A percentile compares a stretch with the other conserved stretches of the same genome.
phyloP scores from a whole-genome alignment of 2,329 filamentous ascomycete genomes.

The Davidsoniella eucalypti region DNA sequence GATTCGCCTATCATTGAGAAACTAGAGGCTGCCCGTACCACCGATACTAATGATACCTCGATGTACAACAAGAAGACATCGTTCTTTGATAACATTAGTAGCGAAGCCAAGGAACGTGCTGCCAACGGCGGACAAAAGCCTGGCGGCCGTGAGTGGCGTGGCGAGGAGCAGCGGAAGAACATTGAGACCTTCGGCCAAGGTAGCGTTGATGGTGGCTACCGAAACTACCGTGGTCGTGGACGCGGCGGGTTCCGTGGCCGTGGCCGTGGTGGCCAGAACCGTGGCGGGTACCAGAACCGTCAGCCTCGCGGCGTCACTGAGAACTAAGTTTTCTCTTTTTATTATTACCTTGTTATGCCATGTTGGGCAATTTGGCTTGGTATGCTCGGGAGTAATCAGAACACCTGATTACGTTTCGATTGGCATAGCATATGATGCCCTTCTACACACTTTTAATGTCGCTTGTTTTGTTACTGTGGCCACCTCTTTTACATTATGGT shows the following conservation, averaged over 20 bases:
- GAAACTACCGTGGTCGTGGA: slow-evolving; percentile 64
- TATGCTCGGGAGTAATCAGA: too few species aligned
- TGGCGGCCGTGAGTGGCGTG: slow-evolving; percentile 76
- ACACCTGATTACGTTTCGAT: too few species aligned
- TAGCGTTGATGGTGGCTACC: slow-evolving; percentile 69
- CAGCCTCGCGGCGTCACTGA: slow-evolving; percentile 3
- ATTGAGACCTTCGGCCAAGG: slow-evolving; percentile 97
- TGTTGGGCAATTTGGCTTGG: too few species aligned
- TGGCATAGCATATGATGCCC: background rate
- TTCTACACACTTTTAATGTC: too few species aligned
- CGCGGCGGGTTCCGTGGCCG: slow-evolving; percentile 40
- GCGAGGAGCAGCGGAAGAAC: slow-evolving; percentile 86
- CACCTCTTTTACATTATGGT: too few species aligned
- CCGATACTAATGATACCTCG: slow-evolving; percentile 28
- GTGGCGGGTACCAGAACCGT: slow-evolving; percentile 17
- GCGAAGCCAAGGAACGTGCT: slow-evolving; percentile 75
- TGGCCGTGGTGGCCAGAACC: slow-evolving; percentile 26
- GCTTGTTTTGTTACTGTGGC: too few species aligned
- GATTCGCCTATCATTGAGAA: slow-evolving; percentile 32
- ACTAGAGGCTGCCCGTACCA: slow-evolving; percentile 50
- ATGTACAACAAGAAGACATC: slow-evolving; percentile 77
- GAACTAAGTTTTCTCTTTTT: slow-evolving; percentile 4
- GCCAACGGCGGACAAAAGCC: slow-evolving; percentile 51
- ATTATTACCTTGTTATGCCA: background rate
- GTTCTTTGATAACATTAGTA: slow-evolving; percentile 98